Percentiles rank a stretch among this genome's conserved stretches.
Evolutionary conservation across 2,329 filamentous ascomycete species (phyloP).

Genomic region (Colletotrichum spaethianum): DNA sequence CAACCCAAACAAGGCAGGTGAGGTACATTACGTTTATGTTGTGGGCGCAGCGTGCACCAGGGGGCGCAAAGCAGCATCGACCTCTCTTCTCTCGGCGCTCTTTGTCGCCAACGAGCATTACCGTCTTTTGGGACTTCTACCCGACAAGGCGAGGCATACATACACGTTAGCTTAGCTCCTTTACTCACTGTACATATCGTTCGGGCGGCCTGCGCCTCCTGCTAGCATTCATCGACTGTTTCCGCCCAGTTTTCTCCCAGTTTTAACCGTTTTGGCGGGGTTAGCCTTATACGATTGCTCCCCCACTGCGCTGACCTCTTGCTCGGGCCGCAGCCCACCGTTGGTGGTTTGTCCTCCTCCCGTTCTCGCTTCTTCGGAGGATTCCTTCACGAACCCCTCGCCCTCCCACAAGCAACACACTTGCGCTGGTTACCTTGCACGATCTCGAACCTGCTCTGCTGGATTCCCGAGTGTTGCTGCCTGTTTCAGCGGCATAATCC

Average conservation of each 20-base stretch:
- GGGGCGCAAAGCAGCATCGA: slow-evolving; percentile 16
- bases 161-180: slow-evolving; percentile 4
- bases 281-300: slow-evolving; percentile 36
- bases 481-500: slow-evolving; percentile 23
- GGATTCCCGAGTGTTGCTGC: slow-evolving; percentile 23
- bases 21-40: slow-evolving; percentile 9
- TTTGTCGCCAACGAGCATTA: slow-evolving; percentile 25
- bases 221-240: slow-evolving; percentile 27
- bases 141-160: slow-evolving; percentile 15
- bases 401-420: slow-evolving; percentile 11
- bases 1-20: neutral
- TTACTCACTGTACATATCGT: slow-evolving; percentile 26
- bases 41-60: too few relatives aligned
- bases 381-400: slow-evolving; percentile 22
- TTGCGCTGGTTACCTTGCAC: neutral
- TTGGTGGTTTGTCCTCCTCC: slow-evolving; percentile 34
- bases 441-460: slow-evolving; percentile 8
- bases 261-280: slow-evolving; percentile 40
- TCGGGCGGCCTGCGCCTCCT: slow-evolving; percentile 37
- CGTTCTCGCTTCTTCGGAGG: slow-evolving; percentile 34
- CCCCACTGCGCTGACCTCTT: slow-evolving; percentile 31
- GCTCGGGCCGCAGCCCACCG: slow-evolving; percentile 36
- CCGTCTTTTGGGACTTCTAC: slow-evolving; percentile 16
- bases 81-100: slow-evolving; percentile 3
- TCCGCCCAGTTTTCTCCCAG: slow-evolving; percentile 32